Percentiles rank a stretch among this genome's conserved stretches.
Evolutionary conservation across 2,329 filamentous ascomycete genomes (phyloP).

Genomic region (Phoma herbarum): DNA sequence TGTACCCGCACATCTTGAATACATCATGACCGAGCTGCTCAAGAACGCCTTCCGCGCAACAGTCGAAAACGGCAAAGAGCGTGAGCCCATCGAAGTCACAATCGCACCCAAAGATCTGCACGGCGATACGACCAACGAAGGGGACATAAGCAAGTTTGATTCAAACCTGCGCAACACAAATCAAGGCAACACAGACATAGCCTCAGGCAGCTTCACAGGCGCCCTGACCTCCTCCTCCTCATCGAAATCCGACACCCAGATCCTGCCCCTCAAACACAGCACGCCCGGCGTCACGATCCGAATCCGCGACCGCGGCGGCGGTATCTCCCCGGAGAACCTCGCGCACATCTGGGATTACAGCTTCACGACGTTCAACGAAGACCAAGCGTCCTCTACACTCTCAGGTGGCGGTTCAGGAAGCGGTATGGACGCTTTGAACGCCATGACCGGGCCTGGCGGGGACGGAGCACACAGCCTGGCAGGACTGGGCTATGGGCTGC

Average conservation of each 20-base stretch:
- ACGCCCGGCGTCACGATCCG: slow-evolving; percentile 90
- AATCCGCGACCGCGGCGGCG: slow-evolving; percentile 93
- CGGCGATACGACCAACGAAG: slow-evolving; percentile 21
- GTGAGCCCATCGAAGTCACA: slow-evolving; percentile 87
- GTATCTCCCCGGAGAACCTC: slow-evolving; percentile 84
- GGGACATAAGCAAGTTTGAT: neutral
- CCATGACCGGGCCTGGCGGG: slow-evolving; percentile 75
- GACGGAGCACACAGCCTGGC: slow-evolving; percentile 83
- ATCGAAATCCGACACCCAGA: slow-evolving; percentile 46
- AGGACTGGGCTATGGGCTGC: slow-evolving; percentile 90
- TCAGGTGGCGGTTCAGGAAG: slow-evolving; percentile 48
- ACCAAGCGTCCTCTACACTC: slow-evolving; percentile 59
- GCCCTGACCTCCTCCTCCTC: slow-evolving; percentile 29
- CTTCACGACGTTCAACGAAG: slow-evolving; percentile 91
- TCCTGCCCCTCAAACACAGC: slow-evolving; percentile 58
- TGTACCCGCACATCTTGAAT: slow-evolving; percentile 94
- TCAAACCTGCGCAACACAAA: slow-evolving; percentile 29
- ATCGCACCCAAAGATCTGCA: slow-evolving; percentile 69
- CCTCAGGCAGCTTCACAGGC: slow-evolving; percentile 43
- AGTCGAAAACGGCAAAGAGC: slow-evolving; percentile 80
- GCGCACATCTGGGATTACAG: slow-evolving; percentile 96
- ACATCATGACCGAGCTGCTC: slow-evolving; percentile 93
- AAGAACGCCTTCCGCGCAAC: slow-evolving; percentile 97
- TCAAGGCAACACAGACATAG: slow-evolving; percentile 46
- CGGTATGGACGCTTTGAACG: slow-evolving; percentile 73